Base-by-base conservation (phyloP, 2,329 filamentous ascomycete genomes). In the Seiridium cupressi region DNA sequence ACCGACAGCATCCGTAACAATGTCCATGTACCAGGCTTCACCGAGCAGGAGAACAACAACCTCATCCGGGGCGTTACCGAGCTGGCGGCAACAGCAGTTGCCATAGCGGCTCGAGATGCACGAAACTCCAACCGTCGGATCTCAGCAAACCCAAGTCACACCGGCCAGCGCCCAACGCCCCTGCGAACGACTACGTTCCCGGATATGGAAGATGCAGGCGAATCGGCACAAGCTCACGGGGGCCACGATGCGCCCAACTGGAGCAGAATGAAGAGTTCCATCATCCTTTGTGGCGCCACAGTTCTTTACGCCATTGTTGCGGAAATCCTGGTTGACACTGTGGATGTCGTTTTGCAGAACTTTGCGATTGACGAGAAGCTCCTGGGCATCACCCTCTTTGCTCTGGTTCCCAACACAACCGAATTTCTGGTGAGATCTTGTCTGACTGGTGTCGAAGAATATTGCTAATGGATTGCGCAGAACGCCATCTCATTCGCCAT, bases 401-500 rank as follows among this genome's bases (percentile, higher is more conserved):
- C 96, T 5, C 82, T 99, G 64, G 96, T 99, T 6, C 95, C 95
- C 10, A 99, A 99, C 78, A 98, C 95, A 1, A 99, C 95, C 1
- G 95, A 99, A 73, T 99, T 99, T 73, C 75, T 99, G 80, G 90
- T 94, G 83, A 78, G 88, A 76, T 31, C 44, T 18, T 31, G 5
- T 55, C 59, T 57, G 51, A 18, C 31, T 26, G 54, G 54, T 60
- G 35, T 42, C 55, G 36, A 44, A 9, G 3, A 44, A 9, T 53
- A 60, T 32, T 51, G 49, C 53, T 13, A 55, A 59, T 58, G 51
- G 18, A 26, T 26, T 40, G 18, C 53, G 57, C 51, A 93, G 88
- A 99, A 99, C 76, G 95, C 94, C 73, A 99, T 99, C 61, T 97
- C 93, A 0, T 99, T 99, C 73, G 95, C 95, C 58, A 99, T 99